These are phyloP conservation scores for Ceratocystis destructans DNA, from an alignment of 2,329 filamentous ascomycete species.

Conservation along the genomic window DNA sequence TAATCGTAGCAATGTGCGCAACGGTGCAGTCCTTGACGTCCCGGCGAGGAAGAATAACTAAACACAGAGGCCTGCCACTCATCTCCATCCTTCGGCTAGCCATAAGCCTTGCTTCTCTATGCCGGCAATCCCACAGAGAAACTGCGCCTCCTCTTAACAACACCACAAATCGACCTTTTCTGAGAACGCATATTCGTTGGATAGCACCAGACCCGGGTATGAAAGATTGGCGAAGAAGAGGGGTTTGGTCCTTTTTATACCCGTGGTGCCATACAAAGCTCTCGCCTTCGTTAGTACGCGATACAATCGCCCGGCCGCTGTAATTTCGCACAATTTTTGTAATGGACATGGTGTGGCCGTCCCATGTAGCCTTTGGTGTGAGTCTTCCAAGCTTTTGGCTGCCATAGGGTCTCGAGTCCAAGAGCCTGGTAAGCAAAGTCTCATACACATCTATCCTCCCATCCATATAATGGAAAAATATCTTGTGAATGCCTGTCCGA, in stretches of 20 bases:
- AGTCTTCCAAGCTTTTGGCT: conserved; percentile 47
- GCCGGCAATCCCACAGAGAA: conserved; percentile 66
- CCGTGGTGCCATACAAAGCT: conserved; percentile 71
- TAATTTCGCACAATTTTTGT: conserved; percentile 79
- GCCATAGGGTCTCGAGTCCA: conserved; percentile 46
- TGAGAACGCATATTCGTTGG: conserved; percentile 63
- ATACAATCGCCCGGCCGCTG: conserved; percentile 66
- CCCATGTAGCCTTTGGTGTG: conserved; percentile 54
- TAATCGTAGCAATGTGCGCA: conserved; percentile 69
- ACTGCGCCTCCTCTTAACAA: conserved; percentile 60
- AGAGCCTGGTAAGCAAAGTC: conserved; percentile 61
- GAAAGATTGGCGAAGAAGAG: conserved; percentile 45
- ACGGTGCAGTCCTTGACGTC: conserved; percentile 42
- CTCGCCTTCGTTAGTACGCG: conserved; percentile 64
- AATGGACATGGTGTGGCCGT: conserved; percentile 67
- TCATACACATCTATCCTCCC: conserved; percentile 74
- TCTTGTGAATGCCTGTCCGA: conserved; percentile 24
- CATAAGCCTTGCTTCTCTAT: conserved; percentile 43
- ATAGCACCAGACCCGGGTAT: conserved; percentile 58
- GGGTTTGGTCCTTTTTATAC: conserved; percentile 24
- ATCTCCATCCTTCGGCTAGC: conserved; percentile 33
- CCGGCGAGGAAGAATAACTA: conserved; percentile 56
- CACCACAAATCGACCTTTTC: conserved; percentile 66
- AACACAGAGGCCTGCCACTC: conserved; percentile 60
- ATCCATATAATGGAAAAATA: conserved; percentile 75